Conservation (phyloP, 257 asterid species). For the Solanum chiquidenum region DNA sequence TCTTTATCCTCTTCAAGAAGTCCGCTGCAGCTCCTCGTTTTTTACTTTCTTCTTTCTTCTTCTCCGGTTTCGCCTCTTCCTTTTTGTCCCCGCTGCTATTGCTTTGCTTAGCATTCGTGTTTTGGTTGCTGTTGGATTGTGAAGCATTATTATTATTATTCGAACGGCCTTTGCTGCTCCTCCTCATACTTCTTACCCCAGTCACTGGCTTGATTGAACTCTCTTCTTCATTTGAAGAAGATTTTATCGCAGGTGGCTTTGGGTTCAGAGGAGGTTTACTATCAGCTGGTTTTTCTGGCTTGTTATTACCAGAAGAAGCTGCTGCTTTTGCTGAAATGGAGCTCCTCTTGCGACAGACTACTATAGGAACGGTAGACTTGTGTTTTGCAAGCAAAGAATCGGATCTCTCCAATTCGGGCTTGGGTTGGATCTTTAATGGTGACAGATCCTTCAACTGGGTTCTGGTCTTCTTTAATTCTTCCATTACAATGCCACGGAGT, state of each 20-base stretch:
- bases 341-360: slow-evolving; percentile 34
- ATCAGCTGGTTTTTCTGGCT: slow-evolving; percentile 4
- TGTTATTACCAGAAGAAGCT: slow-evolving; percentile 7
- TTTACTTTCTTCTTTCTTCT: slow-evolving; percentile 13
- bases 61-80: neutral
- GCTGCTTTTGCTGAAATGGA: slow-evolving; percentile 23
- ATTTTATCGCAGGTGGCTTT: slow-evolving; percentile 2
- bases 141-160: neutral
- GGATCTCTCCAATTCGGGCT: slow-evolving; percentile 9
- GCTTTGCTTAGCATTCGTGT: slow-evolving; percentile 7
- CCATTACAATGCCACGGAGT: slow-evolving; percentile 18
- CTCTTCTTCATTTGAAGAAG: slow-evolving; percentile 22
- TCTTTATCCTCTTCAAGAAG: slow-evolving; percentile 22
- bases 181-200: slow-evolving; percentile 23
- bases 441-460: neutral
- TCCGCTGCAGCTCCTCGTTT: slow-evolving; percentile 28
- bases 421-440: neutral
- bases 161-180: slow-evolving; percentile 12
- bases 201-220: slow-evolving; percentile 25
- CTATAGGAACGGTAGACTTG: slow-evolving; percentile 18
- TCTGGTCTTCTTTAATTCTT: slow-evolving; percentile 8
- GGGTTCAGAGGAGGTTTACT: slow-evolving; percentile 3
- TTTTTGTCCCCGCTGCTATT: neutral
- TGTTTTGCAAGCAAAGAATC: slow-evolving; percentile 19
- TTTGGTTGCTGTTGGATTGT: slow-evolving; percentile 4